phyloP scores from a whole-genome alignment of 1,284 basidiomycete genomes.

The Athelia sp. region DNA sequence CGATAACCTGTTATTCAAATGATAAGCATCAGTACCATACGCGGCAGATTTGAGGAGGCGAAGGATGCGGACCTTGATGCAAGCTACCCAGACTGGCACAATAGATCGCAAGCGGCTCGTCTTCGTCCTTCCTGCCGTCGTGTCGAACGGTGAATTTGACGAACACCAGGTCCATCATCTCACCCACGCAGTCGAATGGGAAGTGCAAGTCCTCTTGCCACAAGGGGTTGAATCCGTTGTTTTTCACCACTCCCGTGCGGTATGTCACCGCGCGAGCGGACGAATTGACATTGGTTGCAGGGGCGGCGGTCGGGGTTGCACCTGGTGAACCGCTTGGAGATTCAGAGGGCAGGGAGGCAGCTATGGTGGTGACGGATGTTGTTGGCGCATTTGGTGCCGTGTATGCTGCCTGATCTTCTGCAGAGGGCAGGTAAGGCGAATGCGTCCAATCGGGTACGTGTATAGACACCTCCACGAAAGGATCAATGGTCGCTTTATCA shows the following conservation, averaged over 20 bases:
- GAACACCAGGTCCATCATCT: conserved; percentile 81
- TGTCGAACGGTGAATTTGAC: conserved; percentile 70
- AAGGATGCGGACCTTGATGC: conserved; percentile 54
- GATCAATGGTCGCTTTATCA: conserved; percentile 61
- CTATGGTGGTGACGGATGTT: not conserved
- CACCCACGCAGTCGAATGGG: conserved; percentile 69
- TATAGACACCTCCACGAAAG: conserved; percentile 75
- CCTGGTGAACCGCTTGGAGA: too few species aligned
- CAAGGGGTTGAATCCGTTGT: conserved; percentile 87
- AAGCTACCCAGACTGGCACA: conserved; percentile 65
- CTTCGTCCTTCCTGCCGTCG: conserved; percentile 56
- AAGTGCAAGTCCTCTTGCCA: conserved; percentile 77
- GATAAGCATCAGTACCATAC: conserved; percentile 6
- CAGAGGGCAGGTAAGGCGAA: conserved; percentile 25
- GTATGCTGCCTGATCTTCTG: not conserved
- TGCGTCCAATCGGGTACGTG: conserved; percentile 71
- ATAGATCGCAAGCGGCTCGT: conserved; percentile 68
- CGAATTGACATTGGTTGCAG: conserved; percentile 25
- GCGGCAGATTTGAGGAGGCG: conserved; percentile 4
- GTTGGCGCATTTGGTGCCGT: not conserved
- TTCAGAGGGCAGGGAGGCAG: conserved; percentile 1
- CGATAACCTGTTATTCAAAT: conserved; percentile 61
- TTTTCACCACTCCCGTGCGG: conserved; percentile 63
- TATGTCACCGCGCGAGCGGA: conserved; percentile 43
- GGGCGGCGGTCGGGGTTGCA: too few species aligned